These are phyloP conservation scores for Candida incommunis DNA, from an alignment of 805 yeast genomes.

Conservation along the genomic window DNA sequence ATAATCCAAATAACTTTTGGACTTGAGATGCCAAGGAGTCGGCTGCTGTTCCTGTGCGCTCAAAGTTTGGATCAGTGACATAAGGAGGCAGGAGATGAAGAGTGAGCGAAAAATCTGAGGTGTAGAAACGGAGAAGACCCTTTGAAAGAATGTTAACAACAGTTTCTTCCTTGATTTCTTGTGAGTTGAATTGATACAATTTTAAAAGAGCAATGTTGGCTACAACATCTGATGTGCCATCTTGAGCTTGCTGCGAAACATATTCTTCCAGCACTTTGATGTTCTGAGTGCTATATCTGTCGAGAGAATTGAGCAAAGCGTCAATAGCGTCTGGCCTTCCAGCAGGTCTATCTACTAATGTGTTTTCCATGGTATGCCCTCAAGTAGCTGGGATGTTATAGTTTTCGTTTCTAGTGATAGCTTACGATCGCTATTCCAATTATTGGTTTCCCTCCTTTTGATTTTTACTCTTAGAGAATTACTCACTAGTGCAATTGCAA, in stretches of 20 bases:
- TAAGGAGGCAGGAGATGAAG: constrained; percentile 32
- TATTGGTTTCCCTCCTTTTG: too few relatives aligned
- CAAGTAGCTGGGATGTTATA: constrained; percentile 19
- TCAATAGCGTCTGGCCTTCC: constrained; percentile 29
- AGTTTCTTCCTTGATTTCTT: constrained; percentile 25
- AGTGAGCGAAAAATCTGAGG: constrained; percentile 30
- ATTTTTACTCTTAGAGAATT: too few relatives aligned
- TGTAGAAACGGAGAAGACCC: constrained; percentile 27
- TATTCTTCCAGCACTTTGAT: constrained; percentile 32
- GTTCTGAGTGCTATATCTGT: constrained; percentile 31
- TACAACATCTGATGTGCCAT: constrained; percentile 21
- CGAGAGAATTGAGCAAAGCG: constrained; percentile 27
- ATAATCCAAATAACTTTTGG: constrained; percentile 18
- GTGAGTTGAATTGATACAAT: constrained; percentile 25
- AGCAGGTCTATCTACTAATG: constrained; percentile 21
- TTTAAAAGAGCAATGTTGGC: constrained; percentile 35
- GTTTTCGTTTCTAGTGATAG: too few relatives aligned
- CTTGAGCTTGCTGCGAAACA: constrained; percentile 25
- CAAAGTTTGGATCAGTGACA: constrained; percentile 14
- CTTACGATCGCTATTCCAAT: too few relatives aligned
- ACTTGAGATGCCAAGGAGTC: constrained; percentile 15
- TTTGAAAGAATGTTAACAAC: constrained; percentile 27
- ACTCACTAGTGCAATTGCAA: too few relatives aligned
- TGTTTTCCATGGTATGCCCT: constrained; percentile 17
- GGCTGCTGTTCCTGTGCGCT: constrained; percentile 11